A percentile compares a stretch with the other conserved stretches of the same genome.
Conservation (phyloP, 805 yeast species). For the Blastobotrys chiropterorum region DNA sequence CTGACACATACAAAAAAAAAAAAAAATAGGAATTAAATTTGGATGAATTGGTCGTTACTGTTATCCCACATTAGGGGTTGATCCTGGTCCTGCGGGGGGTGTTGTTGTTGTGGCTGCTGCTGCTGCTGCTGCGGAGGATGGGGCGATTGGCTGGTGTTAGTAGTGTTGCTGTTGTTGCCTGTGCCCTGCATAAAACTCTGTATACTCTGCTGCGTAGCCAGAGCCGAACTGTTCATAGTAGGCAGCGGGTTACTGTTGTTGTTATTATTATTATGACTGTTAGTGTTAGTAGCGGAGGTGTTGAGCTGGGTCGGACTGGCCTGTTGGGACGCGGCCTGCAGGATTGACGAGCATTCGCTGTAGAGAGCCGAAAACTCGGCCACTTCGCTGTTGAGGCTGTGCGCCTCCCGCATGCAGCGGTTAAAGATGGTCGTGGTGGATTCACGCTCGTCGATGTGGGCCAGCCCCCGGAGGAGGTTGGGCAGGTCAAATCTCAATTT, state of each 20-base stretch:
- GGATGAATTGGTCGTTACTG: background rate
- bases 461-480: slow-evolving; percentile 13
- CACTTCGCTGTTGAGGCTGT: slow-evolving; percentile 9
- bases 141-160: background rate
- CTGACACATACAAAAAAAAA: background rate
- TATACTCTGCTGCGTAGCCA: slow-evolving; percentile 2
- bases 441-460: slow-evolving; percentile 18
- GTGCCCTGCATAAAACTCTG: slow-evolving; percentile 4
- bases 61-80: slow-evolving; percentile 3
- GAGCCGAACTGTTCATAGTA: background rate
- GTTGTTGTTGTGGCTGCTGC: background rate
- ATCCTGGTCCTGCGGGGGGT: background rate
- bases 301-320: background rate
- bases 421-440: slow-evolving; percentile 12
- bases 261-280: too few relatives aligned
- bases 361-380: slow-evolving; percentile 12
- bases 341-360: slow-evolving; percentile 3
- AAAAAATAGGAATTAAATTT: background rate
- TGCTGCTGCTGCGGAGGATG: background rate
- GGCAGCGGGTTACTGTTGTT: background rate
- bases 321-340: background rate
- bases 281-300: background rate
- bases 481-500: slow-evolving; percentile 17
- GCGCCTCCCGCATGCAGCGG: slow-evolving; percentile 9
- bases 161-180: background rate